Conservation (phyloP, 2,329 filamentous ascomycete genomes). For the Trichocomaceae sp. region DNA sequence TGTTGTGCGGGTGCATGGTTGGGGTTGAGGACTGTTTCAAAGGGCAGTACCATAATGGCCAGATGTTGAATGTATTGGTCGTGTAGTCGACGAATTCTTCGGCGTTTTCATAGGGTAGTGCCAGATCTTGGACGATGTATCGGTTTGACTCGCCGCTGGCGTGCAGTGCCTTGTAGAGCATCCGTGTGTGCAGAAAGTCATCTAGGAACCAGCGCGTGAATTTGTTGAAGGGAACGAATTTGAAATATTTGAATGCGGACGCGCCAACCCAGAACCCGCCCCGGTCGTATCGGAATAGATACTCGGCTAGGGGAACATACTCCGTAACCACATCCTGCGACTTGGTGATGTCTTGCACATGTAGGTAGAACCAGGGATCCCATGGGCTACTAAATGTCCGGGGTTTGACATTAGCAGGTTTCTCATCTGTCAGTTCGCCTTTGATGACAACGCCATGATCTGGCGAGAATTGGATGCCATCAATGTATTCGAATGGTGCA, state of each 20-base stretch:
- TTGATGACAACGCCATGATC: conserved; percentile 54
- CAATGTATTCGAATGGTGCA: conserved; percentile 54
- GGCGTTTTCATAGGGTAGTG: conserved; percentile 48
- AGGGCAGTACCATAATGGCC: conserved; percentile 56
- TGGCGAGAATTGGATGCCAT: conserved; percentile 59
- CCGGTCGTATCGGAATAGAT: conserved; percentile 49
- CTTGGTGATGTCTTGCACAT: conserved; percentile 44
- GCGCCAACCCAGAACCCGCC: conserved; percentile 60
- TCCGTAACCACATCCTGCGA: conserved; percentile 35
- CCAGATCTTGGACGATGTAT: conserved; percentile 59
- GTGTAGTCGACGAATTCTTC: conserved; percentile 50
- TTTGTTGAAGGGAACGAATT: conserved; percentile 51
- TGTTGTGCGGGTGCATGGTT: conserved; percentile 14
- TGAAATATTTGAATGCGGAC: conserved; percentile 56
- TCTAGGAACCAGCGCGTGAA: conserved; percentile 55
- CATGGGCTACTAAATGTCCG: conserved; percentile 50
- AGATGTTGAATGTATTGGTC: conserved; percentile 42
- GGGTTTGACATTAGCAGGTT: conserved; percentile 27
- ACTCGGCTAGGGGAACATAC: conserved; percentile 39
- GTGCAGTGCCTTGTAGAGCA: conserved; percentile 59
- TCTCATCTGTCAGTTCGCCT: conserved; percentile 50
- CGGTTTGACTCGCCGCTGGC: conserved; percentile 49
- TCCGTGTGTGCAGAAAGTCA: conserved; percentile 54
- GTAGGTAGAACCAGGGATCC: conserved; percentile 71
- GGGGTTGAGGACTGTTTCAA: conserved; percentile 23